Evolutionary conservation across 225 moss, liverwort and hornwort species (phyloP).

Genomic region (Thuidium tamariscinum): DNA sequence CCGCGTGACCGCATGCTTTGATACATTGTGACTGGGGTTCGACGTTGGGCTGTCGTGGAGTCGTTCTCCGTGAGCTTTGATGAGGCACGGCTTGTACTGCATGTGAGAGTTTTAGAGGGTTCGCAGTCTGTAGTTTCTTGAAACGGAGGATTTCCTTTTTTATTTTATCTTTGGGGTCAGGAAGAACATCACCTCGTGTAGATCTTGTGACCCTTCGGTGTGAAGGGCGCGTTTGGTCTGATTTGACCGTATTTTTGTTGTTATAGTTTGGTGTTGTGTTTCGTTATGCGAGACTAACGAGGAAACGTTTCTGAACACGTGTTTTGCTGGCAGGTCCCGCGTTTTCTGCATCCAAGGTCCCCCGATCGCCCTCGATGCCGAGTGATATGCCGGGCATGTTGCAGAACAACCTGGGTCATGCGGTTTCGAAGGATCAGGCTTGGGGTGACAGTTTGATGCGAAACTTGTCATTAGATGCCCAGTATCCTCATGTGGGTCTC

Average conservation of each 20-base stretch:
- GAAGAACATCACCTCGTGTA: background rate
- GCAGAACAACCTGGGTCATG: constrained; percentile 18
- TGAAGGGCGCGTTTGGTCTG: background rate
- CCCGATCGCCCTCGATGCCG: constrained; percentile 18
- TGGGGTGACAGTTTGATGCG: constrained; percentile 77
- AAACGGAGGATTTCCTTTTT: background rate
- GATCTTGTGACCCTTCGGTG: background rate
- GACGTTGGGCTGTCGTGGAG: background rate
- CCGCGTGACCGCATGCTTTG: background rate
- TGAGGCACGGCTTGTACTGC: background rate
- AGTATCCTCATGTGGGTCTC: constrained; percentile 44
- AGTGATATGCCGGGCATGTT: constrained; percentile 23
- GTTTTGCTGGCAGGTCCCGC: constrained; percentile 10
- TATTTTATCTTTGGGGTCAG: fast-evolving
- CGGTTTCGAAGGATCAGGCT: constrained; percentile 35
- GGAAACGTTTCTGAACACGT: background rate
- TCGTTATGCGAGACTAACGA: background rate
- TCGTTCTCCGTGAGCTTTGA: background rate
- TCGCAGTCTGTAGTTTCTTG: background rate
- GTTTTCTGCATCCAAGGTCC: constrained; percentile 17
- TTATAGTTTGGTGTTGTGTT: background rate
- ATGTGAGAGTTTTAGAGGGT: background rate
- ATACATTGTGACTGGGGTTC: background rate
- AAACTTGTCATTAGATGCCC: constrained; percentile 41
- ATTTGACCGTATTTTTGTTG: background rate